These are phyloP conservation scores for Plasmodium sp. DNA, from an alignment of 169 alveolate genomes.

Conservation along the genomic window DNA sequence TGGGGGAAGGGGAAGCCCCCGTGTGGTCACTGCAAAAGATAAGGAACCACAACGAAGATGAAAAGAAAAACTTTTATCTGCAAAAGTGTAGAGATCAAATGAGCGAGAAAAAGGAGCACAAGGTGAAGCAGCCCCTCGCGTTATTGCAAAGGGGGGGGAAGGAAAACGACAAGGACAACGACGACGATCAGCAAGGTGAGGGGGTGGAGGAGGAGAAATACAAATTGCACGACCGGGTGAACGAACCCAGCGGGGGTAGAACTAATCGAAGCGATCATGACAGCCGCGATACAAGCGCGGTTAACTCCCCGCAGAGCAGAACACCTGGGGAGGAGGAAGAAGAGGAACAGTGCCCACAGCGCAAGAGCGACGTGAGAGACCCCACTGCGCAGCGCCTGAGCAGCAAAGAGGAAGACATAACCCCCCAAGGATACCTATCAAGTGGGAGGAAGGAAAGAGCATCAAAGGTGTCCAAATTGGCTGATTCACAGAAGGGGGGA, in stretches of 20 bases:
- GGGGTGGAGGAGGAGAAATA: neutral
- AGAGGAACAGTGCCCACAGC: neutral
- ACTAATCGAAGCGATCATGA: neutral
- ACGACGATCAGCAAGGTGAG: neutral
- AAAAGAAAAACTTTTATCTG: neutral
- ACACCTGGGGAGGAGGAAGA: neutral
- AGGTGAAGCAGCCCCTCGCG: neutral
- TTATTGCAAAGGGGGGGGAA: neutral
- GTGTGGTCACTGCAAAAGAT: neutral
- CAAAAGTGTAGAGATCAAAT: neutral
- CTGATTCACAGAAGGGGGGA: neutral
- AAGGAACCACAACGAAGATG: neutral
- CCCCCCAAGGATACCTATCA: neutral
- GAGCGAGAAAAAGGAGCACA: conserved; percentile 1
- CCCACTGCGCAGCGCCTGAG: neutral
- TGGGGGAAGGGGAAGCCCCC: neutral
- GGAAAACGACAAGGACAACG: neutral
- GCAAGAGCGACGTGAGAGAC: neutral
- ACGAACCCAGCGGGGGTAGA: neutral
- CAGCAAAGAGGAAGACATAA: neutral
- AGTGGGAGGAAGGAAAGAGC: neutral
- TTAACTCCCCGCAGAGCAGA: neutral
- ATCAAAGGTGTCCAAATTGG: neutral
- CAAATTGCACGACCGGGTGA: neutral
- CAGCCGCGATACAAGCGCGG: neutral